A percentile compares a stretch with the other conserved stretches of the same genome.
phyloP scores from a whole-genome alignment of 2,329 filamentous ascomycete species.

The Westerdykella ornata region DNA sequence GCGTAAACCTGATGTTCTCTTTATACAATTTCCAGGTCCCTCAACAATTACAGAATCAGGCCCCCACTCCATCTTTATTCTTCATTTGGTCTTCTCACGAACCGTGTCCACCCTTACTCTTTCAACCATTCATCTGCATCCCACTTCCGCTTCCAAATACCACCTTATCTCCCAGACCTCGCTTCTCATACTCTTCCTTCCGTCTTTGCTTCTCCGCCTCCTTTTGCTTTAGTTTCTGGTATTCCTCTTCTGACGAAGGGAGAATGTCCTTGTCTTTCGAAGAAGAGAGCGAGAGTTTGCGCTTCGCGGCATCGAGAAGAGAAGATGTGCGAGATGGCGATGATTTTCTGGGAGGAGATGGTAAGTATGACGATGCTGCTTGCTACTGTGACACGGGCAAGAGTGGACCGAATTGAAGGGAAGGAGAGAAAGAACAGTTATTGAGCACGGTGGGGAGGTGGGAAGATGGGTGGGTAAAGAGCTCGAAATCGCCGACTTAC shows the following conservation, averaged over 20 bases:
- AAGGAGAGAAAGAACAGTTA: too few relatives aligned
- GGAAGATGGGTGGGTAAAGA: too few relatives aligned
- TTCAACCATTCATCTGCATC: constrained; percentile 7
- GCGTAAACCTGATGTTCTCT: too few relatives aligned
- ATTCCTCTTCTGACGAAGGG: constrained; percentile 6
- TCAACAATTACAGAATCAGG: too few relatives aligned
- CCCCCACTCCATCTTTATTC: too few relatives aligned
- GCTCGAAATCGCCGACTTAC: too few relatives aligned
- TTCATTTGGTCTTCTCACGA: too few relatives aligned
- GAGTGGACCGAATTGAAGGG: too few relatives aligned
- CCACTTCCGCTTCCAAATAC: constrained; percentile 4
- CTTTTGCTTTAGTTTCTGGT: constrained; percentile 5
- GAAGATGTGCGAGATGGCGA: constrained; percentile 55
- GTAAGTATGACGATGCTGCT: constrained; percentile 6
- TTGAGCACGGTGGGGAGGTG: too few relatives aligned
- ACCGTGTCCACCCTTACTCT: too few relatives aligned
- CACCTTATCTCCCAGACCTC: constrained; percentile 5
- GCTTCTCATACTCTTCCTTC: constrained; percentile 5
- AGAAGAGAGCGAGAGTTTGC: constrained; percentile 50
- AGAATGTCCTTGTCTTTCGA: constrained; percentile 40
- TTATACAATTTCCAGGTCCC: too few relatives aligned
- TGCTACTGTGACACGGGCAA: too few relatives aligned
- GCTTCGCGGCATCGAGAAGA: constrained; percentile 47
- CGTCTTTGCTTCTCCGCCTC: constrained; percentile 6
- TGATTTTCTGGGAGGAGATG: constrained; percentile 35